phyloP scores from a whole-genome alignment of 257 asterid genomes.

The Agastache rugosa region DNA sequence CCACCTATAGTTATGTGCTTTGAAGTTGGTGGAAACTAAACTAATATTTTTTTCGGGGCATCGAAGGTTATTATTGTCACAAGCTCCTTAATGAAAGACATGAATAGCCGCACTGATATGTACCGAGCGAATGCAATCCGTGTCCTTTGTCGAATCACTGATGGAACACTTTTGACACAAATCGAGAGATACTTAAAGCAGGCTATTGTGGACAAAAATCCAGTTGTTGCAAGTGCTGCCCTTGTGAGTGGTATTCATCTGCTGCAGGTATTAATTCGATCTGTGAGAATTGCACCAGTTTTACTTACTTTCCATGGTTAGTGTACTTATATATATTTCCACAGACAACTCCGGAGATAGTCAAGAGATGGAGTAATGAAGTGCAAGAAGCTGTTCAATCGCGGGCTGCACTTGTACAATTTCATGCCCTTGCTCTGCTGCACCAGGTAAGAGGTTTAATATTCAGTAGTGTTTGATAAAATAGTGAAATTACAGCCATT shows the following conservation, averaged over 20 bases:
- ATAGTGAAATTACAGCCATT: neutral
- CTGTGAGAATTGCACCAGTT: slow-evolving; percentile 24
- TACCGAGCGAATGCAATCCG: slow-evolving; percentile 96
- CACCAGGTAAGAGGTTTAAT: slow-evolving; percentile 68
- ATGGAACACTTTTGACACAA: slow-evolving; percentile 92
- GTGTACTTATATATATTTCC: slow-evolving; percentile 20
- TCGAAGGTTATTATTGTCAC: slow-evolving; percentile 94
- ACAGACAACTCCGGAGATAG: slow-evolving; percentile 92
- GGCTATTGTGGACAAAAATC: slow-evolving; percentile 96
- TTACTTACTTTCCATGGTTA: slow-evolving; percentile 25
- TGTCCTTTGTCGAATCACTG: slow-evolving; percentile 89
- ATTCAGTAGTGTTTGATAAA: neutral
- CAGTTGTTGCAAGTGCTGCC: slow-evolving; percentile 96
- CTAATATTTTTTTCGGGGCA: slow-evolving; percentile 29
- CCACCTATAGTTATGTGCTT: slow-evolving; percentile 20
- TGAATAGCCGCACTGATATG: slow-evolving; percentile 98
- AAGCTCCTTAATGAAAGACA: slow-evolving; percentile 99
- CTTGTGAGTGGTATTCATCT: slow-evolving; percentile 95
- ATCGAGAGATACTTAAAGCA: slow-evolving; percentile 95
- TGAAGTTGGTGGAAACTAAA: slow-evolving; percentile 38
- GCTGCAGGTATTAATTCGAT: slow-evolving; percentile 66
- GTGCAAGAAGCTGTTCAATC: slow-evolving; percentile 98
- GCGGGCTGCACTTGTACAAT: slow-evolving; percentile 93
- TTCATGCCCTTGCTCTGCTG: slow-evolving; percentile 90
- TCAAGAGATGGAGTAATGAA: slow-evolving; percentile 97